These are phyloP conservation scores for Fagus crenata DNA, from an alignment of 306 rosid genomes.

Conservation along the genomic window DNA sequence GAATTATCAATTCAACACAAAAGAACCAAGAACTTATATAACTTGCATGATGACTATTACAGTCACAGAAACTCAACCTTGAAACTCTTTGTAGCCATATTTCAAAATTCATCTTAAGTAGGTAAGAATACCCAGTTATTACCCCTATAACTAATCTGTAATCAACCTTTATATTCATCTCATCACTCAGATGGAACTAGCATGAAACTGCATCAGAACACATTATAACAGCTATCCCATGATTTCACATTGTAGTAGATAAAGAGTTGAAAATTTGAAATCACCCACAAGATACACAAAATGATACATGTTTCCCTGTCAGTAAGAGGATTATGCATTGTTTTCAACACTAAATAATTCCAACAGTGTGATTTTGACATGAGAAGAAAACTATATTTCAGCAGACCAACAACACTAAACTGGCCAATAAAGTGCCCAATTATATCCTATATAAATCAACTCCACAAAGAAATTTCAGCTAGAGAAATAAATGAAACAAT, in stretches of 20 bases:
- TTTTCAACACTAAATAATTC: background rate
- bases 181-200: too few species aligned
- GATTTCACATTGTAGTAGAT: too few species aligned
- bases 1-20: background rate
- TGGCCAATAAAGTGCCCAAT: background rate
- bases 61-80: background rate
- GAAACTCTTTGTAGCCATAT: too few species aligned
- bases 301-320: background rate
- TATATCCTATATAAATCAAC: background rate
- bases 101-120: background rate
- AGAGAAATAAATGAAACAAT: background rate
- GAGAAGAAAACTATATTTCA: background rate
- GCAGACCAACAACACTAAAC: background rate
- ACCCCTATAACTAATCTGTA: background rate
- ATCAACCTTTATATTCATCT: background rate
- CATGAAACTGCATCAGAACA: background rate
- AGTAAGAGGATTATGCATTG: background rate
- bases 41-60: background rate
- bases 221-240: background rate
- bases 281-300: background rate
- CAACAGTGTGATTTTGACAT: background rate
- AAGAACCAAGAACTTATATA: background rate
- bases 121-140: background rate
- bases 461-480: background rate
- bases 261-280: too few species aligned